Evolutionary conservation across 2,329 filamentous ascomycete species (phyloP).

Genomic region (Penicillium brevicompactum): DNA sequence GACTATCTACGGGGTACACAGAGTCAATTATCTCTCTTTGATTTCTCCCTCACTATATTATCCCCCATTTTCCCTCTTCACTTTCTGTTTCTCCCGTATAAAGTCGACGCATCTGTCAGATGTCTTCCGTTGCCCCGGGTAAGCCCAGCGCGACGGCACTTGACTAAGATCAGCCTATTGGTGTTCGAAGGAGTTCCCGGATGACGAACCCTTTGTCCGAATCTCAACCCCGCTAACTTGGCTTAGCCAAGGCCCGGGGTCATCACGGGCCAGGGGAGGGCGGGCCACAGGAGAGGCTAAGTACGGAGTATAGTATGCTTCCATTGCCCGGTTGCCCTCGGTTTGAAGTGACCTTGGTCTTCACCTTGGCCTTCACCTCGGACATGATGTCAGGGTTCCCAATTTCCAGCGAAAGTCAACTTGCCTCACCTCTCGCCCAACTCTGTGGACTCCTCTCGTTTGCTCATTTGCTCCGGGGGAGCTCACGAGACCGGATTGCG

Average conservation of each 20-base stretch:
- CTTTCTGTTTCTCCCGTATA: too few relatives aligned
- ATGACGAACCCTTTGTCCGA: slow-evolving; percentile 12
- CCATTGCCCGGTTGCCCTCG: background rate
- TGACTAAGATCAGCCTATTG: slow-evolving; percentile 5
- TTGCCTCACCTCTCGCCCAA: background rate
- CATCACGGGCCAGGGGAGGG: slow-evolving; percentile 7
- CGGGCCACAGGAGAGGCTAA: slow-evolving; percentile 1
- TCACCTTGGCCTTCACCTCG: too few relatives aligned
- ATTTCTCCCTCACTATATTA: too few relatives aligned
- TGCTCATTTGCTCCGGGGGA: background rate
- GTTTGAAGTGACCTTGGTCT: background rate
- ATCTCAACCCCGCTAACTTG: background rate
- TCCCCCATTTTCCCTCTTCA: too few relatives aligned
- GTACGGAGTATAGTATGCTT: background rate
- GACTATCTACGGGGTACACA: too few relatives aligned
- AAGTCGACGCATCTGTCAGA: slow-evolving; percentile 21
- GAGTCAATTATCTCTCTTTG: too few relatives aligned
- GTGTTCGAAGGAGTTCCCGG: background rate
- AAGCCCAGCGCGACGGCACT: slow-evolving; percentile 14
- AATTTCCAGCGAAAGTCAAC: background rate
- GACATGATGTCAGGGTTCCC: slow-evolving; percentile 4
- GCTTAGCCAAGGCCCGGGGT: slow-evolving; percentile 6
- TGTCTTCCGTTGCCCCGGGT: slow-evolving; percentile 40
- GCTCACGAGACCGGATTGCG: background rate
- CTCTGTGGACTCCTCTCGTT: too few relatives aligned